Evolutionary conservation across 2,329 filamentous ascomycete genomes (phyloP), one percentile per base, ranked within the genome.

Genomic region (Fusarium compactum): DNA sequence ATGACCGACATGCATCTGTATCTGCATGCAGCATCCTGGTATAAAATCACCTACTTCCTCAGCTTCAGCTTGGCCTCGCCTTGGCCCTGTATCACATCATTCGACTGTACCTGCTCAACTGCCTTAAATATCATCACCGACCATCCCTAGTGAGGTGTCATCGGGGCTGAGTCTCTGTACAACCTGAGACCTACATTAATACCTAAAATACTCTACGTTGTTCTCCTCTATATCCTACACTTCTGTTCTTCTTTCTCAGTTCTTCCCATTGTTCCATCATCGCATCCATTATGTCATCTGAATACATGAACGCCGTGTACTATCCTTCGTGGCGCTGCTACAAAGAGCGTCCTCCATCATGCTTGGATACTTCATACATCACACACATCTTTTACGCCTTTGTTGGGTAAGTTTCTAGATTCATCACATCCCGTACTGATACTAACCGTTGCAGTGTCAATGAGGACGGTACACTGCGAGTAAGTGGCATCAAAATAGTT

Each of bases 321-420:
- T 91, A 90, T 76, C 88, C 89, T 8, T 90, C 89, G 69, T 91
- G 89, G 88, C 82, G 85, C 59, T 84, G 90, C 60, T 90, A 91
- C 79, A 84, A 84, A 64, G 82, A 86, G 57, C 85, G 87, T 58
- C 84, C 87, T n/a, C 89, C 89, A 0, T 88, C 87, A 0, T 85
- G 83, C 8, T 76, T 91, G 56, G 85, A 86, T 57, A 78, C 87
- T 67, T 81, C 84, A 41, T 84, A 84, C 58, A 84, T 90, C 61
- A 90, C 89, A 9, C 89, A 91, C 74, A 81, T 90, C 10, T 89
- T 90, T 72, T 91, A 91, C 73, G 87, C 89, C 24, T 91, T 91
- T 82, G 86, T 88, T 62, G 86, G 80, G 81, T 81, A 69, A 63
- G 76, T 59, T 25, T 14, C 18, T 29, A 10, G 20, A 20, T n/a